A percentile compares a stretch with the other conserved stretches of the same genome.
Conservation (phyloP, 2,329 filamentous ascomycete species). For the Didymellaceae sp. region DNA sequence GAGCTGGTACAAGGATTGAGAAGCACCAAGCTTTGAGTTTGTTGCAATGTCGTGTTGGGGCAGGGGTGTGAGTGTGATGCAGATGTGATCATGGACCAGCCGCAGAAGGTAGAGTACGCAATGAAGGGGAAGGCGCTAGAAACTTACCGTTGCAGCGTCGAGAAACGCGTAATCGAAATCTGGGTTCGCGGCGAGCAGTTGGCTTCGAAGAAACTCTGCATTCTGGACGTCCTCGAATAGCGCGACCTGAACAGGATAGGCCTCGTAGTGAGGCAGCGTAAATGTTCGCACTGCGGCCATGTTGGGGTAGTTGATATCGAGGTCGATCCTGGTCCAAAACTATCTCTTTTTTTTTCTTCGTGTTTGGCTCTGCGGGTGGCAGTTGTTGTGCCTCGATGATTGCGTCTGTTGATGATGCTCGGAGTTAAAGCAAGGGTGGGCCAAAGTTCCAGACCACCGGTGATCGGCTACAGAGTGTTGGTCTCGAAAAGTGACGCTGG, state of each 20-base stretch:
- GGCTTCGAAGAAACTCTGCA: constrained; percentile 76
- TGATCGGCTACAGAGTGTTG: constrained; percentile 3
- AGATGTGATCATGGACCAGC: background rate
- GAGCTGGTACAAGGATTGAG: too few relatives aligned
- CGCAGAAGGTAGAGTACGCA: background rate
- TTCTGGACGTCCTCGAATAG: constrained; percentile 81
- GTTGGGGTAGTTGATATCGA: background rate
- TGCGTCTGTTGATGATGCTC: background rate
- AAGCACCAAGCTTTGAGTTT: too few relatives aligned
- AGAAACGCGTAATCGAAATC: constrained; percentile 94
- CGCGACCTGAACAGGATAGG: constrained; percentile 72
- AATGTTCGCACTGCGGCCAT: constrained; percentile 66
- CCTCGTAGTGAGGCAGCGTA: constrained; percentile 76
- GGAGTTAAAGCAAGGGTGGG: background rate
- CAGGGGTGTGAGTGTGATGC: too few relatives aligned
- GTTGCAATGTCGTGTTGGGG: too few relatives aligned
- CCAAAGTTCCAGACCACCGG: background rate
- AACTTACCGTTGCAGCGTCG: constrained; percentile 75
- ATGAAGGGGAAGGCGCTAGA: background rate
- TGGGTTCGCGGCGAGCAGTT: constrained; percentile 82
- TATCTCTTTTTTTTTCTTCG: background rate
- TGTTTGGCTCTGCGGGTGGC: background rate
- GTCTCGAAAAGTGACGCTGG: constrained; percentile 3
- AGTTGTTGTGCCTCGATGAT: background rate
- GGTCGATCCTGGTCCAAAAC: background rate